Base-by-base conservation (phyloP, 345 rosid species). In the thale cress (Arabidopsis thaliana) region DNA sequence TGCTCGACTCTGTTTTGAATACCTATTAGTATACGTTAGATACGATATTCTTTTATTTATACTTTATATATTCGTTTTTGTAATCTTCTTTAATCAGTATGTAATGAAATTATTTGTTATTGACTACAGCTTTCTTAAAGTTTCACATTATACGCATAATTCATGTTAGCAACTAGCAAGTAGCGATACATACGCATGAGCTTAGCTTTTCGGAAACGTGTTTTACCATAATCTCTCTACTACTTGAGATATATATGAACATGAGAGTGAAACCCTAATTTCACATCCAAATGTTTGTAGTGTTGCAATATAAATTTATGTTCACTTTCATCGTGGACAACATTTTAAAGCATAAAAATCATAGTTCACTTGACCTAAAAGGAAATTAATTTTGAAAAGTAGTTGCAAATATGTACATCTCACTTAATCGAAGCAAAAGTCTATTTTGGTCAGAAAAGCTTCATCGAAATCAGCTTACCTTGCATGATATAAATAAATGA, bases 1-100 rank as follows among this genome's bases (percentile, higher is more conserved):
- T 91, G 97, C 59, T 83, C 90, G 1, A 89, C 97, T 58, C 61
- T 84, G 66, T 81, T 85, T 58, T 90, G 58, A 77, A 50, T 28
- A 45, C n/a, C n/a, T 13, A 36, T 8, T 66, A 59, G 28, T 59
- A 36, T 60, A 60, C 38, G 14, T 30, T 49, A 37, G 58, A 49
- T 49, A 33, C 24, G 24, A 66, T 23, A 36, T n/a, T 14, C 6
- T 11, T 20, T 28, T 34, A 1, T 44, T 56, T 38, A 16, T 20
- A n/a, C 0, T 4, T 10, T 2, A 55, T 10, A 14, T 69, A 32
- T 69, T 58, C 2, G 40, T 7, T 7, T 16, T 7, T 7, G 44
- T 58, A 7, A 4, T 8, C 1, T 13, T 32, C 20, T 22, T 53
- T 28, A 6, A n/a, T n/a, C n/a, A 28, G 55, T 68, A 14, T 30